Conservation (phyloP, 2,329 filamentous ascomycete species). For the Sordariomycetes sp. region DNA sequence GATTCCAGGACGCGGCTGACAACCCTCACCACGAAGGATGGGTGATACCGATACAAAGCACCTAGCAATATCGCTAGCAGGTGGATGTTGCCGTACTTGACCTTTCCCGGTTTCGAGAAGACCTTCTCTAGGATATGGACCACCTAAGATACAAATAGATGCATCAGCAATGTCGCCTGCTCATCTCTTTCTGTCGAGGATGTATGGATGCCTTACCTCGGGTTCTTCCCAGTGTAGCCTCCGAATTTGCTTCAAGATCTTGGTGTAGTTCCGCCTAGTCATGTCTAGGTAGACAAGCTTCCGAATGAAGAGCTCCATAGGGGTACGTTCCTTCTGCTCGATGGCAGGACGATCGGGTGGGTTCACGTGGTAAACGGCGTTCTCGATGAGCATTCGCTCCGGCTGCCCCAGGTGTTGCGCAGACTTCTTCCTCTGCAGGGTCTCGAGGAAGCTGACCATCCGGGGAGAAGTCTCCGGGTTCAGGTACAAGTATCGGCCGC, state of each 20-base stretch:
- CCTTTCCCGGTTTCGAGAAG: constrained; percentile 91
- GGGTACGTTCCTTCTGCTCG: constrained; percentile 90
- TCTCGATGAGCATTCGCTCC: constrained; percentile 96
- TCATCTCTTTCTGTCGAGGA: background rate
- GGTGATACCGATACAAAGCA: constrained; percentile 83
- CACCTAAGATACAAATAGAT: constrained; percentile 30
- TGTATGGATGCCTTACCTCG: constrained; percentile 42
- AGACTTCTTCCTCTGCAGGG: constrained; percentile 87
- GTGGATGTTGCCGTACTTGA: constrained; percentile 96
- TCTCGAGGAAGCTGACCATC: constrained; percentile 91
- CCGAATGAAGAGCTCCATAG: constrained; percentile 84
- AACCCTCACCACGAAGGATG: constrained; percentile 79
- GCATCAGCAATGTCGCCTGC: too few relatives aligned
- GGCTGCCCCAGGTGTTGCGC: constrained; percentile 92
- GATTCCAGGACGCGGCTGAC: constrained; percentile 88
- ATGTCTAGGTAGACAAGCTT: constrained; percentile 90
- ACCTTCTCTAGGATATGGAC: constrained; percentile 75
- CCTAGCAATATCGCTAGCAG: constrained; percentile 82
- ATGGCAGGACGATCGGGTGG: constrained; percentile 89
- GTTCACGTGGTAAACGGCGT: constrained; percentile 95
- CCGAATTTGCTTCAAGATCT: constrained; percentile 85
- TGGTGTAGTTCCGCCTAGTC: constrained; percentile 88
- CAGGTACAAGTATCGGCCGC: constrained; percentile 83
- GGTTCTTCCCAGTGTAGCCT: constrained; percentile 95
- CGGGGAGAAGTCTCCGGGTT: constrained; percentile 87